A percentile compares a stretch with the other conserved stretches of the same genome.
These are phyloP conservation scores for Mitragyna speciosa DNA, from an alignment of 257 asterid species.

Conservation along the genomic window DNA sequence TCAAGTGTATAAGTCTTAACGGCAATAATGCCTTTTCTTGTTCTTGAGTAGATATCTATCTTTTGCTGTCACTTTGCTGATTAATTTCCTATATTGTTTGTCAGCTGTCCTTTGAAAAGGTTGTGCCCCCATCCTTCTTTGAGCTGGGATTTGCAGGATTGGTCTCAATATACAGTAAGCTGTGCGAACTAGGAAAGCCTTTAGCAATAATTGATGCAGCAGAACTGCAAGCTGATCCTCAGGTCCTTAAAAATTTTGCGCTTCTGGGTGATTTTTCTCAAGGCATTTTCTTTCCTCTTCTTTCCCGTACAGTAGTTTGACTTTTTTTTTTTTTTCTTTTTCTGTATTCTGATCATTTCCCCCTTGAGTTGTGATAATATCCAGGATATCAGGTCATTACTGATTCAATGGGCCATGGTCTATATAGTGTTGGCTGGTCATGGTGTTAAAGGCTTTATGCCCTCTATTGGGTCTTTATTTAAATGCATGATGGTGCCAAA, in stretches of 20 bases:
- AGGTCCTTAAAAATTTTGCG: constrained; percentile 43
- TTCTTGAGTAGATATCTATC: not conserved
- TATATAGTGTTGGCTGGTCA: not conserved
- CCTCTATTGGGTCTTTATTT: not conserved
- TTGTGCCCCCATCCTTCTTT: constrained; percentile 55
- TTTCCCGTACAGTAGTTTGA: not conserved
- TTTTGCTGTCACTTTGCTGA: not conserved
- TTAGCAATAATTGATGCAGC: constrained; percentile 77
- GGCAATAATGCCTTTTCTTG: not conserved
- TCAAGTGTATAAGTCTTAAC: not conserved
- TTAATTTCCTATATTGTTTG: constrained; percentile 5
- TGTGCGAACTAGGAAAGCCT: constrained; percentile 57
- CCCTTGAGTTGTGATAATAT: not conserved
- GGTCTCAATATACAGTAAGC: constrained; percentile 61
- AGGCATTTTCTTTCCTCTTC: constrained; percentile 8
- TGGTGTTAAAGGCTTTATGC: not conserved
- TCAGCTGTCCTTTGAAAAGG: constrained; percentile 79
- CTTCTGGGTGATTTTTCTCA: constrained; percentile 14
- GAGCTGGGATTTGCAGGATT: constrained; percentile 64
- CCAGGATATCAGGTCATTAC: not conserved
- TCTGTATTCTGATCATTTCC: not conserved
- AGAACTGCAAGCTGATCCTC: constrained; percentile 64
- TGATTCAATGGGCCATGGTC: not conserved
- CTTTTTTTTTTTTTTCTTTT: not conserved
- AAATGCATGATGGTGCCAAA: not conserved